Base-by-base conservation (phyloP, 1,284 basidiomycete species). In the Leccinum subspadiceum region DNA sequence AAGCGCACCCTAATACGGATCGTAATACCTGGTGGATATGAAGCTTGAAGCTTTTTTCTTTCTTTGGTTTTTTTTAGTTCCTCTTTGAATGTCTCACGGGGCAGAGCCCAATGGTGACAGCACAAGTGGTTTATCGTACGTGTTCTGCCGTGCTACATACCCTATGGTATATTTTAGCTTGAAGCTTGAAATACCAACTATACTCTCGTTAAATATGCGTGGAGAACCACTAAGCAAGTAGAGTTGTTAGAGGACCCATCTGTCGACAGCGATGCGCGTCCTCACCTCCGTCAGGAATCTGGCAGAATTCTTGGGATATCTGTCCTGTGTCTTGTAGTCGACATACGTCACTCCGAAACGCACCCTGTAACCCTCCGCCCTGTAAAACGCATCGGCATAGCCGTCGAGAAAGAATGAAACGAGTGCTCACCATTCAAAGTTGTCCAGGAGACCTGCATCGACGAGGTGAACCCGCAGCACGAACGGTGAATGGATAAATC, bases 331-430 rank as follows among this genome's bases (percentile, higher is more conserved):
- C 53, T 83, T 76, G 70, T 88, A 91, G 72, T 89, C 82, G 52
- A 89, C 83, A 69, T 86, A 85, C 1, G 85, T 89, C 59, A 86
- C 78, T 37, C 85, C 86, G 64, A 89, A 88, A 5, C 86, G 81
- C 2, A 83, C 83, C 22, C 74, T 74, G 65, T 87, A 88, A 3
- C 86, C 86, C 64, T 87, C 86, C 15, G 84, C 85, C 86, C 89
- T 60, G 33, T 9, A 58, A 13, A 33, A 26, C n/a, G 20, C 15
- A 7, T 50, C 8, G 22, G 48, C 24, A 53, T 24, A 12, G 39
- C 7, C 22, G 2, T 50, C 24, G n/a, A 9, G 12, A 26, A 39
- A 17, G 10, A 41, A 26, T 17, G 20, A 13, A 51, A n/a, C 10
- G 35, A 2, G 39, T 13, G 29, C 35, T 35, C 17, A 53, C 59